Conservation (phyloP, 148 eudicot genomes). For the Rhododendron molle region DNA sequence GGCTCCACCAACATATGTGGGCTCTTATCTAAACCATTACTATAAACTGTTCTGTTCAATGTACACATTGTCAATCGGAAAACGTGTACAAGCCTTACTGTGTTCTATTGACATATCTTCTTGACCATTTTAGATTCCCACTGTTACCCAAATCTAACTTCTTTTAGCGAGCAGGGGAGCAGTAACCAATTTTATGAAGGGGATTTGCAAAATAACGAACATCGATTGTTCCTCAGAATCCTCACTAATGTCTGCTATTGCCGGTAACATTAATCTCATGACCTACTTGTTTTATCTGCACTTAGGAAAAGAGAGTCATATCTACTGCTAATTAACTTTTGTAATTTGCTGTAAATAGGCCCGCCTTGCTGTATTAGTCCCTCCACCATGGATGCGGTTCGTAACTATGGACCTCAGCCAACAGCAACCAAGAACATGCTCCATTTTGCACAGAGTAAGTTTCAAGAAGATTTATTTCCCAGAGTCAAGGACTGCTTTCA, state of each 20-base stretch:
- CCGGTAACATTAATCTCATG: slow-evolving; percentile 25
- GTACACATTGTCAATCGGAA: not conserved
- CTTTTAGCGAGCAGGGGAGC: slow-evolving; percentile 21
- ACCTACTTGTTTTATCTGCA: not conserved
- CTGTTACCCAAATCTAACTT: not conserved
- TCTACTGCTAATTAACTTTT: too few relatives aligned
- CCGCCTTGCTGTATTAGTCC: slow-evolving; percentile 64
- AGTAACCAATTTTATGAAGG: slow-evolving; percentile 24
- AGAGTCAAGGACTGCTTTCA: not conserved
- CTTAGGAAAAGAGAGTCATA: not conserved
- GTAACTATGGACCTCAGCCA: slow-evolving; percentile 53
- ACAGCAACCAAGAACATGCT: slow-evolving; percentile 76
- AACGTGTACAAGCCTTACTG: not conserved
- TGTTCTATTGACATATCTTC: not conserved
- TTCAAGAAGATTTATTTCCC: not conserved
- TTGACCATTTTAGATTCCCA: not conserved
- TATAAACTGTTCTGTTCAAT: not conserved
- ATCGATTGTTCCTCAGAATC: slow-evolving; percentile 16
- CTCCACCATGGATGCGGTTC: slow-evolving; percentile 34
- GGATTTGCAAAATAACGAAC: slow-evolving; percentile 18
- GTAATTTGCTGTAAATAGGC: slow-evolving; percentile 23
- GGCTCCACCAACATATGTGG: too few relatives aligned
- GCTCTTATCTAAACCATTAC: too few relatives aligned
- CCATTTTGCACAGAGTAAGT: slow-evolving; percentile 76
- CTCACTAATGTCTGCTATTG: slow-evolving; percentile 19